Evolutionary conservation across 768 basidiomycete species (phyloP).

Genomic region (Mycena rebaudengoi): DNA sequence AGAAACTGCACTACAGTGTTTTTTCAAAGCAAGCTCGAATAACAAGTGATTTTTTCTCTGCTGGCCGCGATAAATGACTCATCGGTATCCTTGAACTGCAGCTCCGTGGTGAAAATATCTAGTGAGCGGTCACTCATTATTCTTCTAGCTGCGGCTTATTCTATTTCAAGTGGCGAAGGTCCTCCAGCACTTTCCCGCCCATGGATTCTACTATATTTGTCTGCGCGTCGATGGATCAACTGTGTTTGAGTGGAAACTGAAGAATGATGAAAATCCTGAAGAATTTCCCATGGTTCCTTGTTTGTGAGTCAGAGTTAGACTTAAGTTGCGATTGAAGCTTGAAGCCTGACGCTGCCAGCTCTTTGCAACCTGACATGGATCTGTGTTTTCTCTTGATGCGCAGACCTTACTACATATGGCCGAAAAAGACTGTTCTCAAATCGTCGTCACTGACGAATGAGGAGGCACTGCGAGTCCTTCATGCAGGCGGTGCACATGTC

Average conservation of each 20-base stretch:
- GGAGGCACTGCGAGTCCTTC: not conserved
- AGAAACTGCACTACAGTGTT: too few species aligned
- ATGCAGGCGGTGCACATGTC: not conserved
- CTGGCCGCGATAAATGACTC: not conserved
- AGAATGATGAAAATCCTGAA: conserved; percentile 2
- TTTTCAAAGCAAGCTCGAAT: not conserved
- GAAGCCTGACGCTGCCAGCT: not conserved
- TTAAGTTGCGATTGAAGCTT: too few species aligned
- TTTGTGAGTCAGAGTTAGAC: not conserved
- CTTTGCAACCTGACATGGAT: conserved; percentile 7
- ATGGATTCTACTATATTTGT: conserved; percentile 13
- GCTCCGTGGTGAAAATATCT: conserved; percentile 8
- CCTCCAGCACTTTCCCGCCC: not conserved
- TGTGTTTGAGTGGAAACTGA: not conserved
- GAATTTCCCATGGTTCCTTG: not conserved
- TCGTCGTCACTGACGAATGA: conserved; percentile 1
- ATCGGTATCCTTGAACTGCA: not conserved
- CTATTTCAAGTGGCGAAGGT: conserved; percentile 5
- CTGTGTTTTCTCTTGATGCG: conserved; percentile 8
- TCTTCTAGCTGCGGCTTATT: not conserved
- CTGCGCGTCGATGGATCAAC: conserved; percentile 3
- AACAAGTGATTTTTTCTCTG: not conserved
- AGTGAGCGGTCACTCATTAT: not conserved
- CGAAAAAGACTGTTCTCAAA: conserved; percentile 9
- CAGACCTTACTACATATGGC: conserved; percentile 20